These are phyloP conservation scores for Endocarpon pusillum DNA, from an alignment of 495 filamentous ascomycete species.

Conservation along the genomic window DNA sequence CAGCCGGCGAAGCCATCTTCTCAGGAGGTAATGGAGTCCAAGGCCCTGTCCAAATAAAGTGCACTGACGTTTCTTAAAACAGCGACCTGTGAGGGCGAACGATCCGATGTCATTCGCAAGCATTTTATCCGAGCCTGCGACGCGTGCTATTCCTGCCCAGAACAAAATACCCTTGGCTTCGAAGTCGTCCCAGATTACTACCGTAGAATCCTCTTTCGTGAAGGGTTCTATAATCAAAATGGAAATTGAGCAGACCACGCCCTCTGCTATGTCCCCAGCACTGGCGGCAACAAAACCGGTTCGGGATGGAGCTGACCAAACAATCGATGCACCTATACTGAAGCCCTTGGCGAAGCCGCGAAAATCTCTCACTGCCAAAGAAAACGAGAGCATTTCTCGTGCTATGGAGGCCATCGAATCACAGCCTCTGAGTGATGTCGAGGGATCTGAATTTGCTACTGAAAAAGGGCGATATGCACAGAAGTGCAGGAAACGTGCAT, in stretches of 20 bases:
- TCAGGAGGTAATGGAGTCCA: slow-evolving; percentile 13
- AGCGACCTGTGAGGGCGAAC: slow-evolving; percentile 49
- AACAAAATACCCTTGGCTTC: slow-evolving; percentile 15
- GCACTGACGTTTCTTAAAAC: slow-evolving; percentile 3
- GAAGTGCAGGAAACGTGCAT: slow-evolving; percentile 40
- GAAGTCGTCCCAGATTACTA: slow-evolving; percentile 8
- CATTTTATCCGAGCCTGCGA: slow-evolving; percentile 56
- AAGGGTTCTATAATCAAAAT: slow-evolving; percentile 9
- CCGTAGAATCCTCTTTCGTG: slow-evolving; percentile 5
- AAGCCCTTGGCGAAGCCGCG: slow-evolving; percentile 6
- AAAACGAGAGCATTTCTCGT: background rate
- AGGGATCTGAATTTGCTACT: slow-evolving; percentile 42
- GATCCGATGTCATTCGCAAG: slow-evolving; percentile 87
- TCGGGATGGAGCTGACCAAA: background rate
- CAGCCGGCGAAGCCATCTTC: too few relatives aligned
- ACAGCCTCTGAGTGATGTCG: slow-evolving; percentile 35
- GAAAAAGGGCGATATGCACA: slow-evolving; percentile 36
- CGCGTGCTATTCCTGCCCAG: slow-evolving; percentile 38
- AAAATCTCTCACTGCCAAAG: slow-evolving; percentile 8
- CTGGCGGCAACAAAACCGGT: slow-evolving; percentile 3
- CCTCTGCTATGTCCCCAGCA: slow-evolving; percentile 11
- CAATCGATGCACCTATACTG: background rate
- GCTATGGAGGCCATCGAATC: slow-evolving; percentile 15
- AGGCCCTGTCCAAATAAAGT: slow-evolving; percentile 3
- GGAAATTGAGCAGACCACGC: slow-evolving; percentile 15